Conservation (phyloP, 441 rosid genomes). For the Croton setiger region DNA sequence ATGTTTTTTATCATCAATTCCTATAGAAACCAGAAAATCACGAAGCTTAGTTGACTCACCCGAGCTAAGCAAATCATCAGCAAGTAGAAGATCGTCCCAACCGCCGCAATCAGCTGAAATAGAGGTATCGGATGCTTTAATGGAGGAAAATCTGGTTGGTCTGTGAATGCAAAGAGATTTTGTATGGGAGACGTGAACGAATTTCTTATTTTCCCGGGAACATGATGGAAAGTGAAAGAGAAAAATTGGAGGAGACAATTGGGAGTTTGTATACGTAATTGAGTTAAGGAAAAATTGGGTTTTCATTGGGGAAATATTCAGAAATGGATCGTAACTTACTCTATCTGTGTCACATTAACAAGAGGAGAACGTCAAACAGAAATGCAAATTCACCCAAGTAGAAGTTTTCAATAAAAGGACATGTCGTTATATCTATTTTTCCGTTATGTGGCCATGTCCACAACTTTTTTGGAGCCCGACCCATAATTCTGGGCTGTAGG, state of each 20-base stretch:
- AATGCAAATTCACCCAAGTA: neutral
- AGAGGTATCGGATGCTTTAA: slow-evolving; percentile 21
- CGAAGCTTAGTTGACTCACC: slow-evolving; percentile 45
- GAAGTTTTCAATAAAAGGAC: no score
- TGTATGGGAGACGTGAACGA: slow-evolving; percentile 16
- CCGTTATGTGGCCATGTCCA: no score
- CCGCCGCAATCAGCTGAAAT: slow-evolving; percentile 43
- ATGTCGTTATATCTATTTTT: no score
- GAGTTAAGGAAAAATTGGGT: slow-evolving; percentile 23
- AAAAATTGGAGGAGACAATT: slow-evolving; percentile 24
- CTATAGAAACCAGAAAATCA: slow-evolving; percentile 43
- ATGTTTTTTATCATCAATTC: slow-evolving; percentile 46
- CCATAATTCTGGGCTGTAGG: no score
- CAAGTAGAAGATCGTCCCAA: slow-evolving; percentile 46
- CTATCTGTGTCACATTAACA: neutral
- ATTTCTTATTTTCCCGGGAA: slow-evolving; percentile 18
- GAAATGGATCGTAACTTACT: neutral
- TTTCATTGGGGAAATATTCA: slow-evolving; percentile 25
- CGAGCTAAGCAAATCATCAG: slow-evolving; percentile 27
- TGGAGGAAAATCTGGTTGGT: slow-evolving; percentile 8
- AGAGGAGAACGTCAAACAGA: neutral
- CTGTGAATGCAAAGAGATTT: slow-evolving; percentile 18
- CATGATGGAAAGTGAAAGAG: slow-evolving; percentile 30
- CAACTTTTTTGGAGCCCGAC: no score
- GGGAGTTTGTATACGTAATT: slow-evolving; percentile 18